A percentile compares a stretch with the other conserved stretches of the same genome.
These are phyloP conservation scores for Ceriops tagal DNA, from an alignment of 345 rosid genomes.

Conservation along the genomic window DNA sequence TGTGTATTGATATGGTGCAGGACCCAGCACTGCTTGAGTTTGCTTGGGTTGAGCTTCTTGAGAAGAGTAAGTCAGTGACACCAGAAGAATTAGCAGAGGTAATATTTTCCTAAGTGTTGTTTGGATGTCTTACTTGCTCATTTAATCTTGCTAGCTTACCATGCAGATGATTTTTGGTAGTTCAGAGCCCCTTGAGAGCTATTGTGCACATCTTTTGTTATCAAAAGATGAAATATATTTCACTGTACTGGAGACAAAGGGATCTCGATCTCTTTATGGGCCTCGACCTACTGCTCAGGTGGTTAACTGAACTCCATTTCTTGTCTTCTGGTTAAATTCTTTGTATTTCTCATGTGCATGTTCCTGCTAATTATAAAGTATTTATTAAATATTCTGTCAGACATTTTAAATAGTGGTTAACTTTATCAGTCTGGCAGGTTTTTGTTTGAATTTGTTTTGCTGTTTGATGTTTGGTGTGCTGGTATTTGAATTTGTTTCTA, in stretches of 20 bases:
- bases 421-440: no score
- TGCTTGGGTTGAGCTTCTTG: constrained; percentile 95
- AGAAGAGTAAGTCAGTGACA: constrained; percentile 74
- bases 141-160: constrained; percentile 33
- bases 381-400: neutral
- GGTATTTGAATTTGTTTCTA: neutral
- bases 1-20: constrained; percentile 35
- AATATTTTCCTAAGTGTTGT: constrained; percentile 17
- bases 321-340: constrained; percentile 1
- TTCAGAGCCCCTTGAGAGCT: constrained; percentile 79
- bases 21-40: constrained; percentile 81
- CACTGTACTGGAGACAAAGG: constrained; percentile 60
- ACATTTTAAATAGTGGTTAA: no score
- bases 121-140: constrained; percentile 5
- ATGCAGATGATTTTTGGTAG: constrained; percentile 84
- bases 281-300: constrained; percentile 83
- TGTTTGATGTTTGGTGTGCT: neutral
- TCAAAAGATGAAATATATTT: constrained; percentile 85
- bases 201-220: constrained; percentile 85
- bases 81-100: constrained; percentile 94
- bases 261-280: constrained; percentile 57
- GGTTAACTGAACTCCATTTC: neutral
- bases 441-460: neutral
- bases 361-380: neutral
- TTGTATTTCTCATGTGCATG: neutral